A percentile compares a stretch with the other conserved stretches of the same genome.
These are phyloP conservation scores for Quercus phellos DNA, from an alignment of 331 rosid genomes.

Conservation along the genomic window DNA sequence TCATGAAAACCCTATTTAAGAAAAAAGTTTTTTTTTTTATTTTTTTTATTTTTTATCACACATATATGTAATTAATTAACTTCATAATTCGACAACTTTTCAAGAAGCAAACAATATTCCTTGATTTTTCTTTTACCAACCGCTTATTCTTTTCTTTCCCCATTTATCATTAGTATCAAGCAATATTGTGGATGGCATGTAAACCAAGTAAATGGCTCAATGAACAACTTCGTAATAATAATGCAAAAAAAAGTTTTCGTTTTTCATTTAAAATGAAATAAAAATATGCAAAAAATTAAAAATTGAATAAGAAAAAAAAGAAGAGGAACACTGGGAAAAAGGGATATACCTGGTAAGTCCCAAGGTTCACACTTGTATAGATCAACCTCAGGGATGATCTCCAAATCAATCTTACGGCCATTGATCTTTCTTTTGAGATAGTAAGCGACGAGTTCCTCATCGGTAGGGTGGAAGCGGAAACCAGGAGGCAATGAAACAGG, in stretches of 20 bases:
- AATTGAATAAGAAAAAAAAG: background rate
- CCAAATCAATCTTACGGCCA: slow-evolving; percentile 79
- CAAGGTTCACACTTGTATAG: slow-evolving; percentile 98
- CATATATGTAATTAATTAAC: background rate
- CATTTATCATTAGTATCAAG: background rate
- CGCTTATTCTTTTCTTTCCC: background rate
- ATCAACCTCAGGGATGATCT: slow-evolving; percentile 95
- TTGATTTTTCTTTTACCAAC: background rate
- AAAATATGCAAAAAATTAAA: background rate
- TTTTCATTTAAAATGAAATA: background rate
- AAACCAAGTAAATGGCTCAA: background rate
- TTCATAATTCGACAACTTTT: background rate
- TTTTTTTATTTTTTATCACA: background rate
- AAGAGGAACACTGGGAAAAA: background rate
- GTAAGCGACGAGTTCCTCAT: slow-evolving; percentile 87
- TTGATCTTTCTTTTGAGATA: slow-evolving; percentile 92
- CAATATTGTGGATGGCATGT: background rate
- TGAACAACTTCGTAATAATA: background rate
- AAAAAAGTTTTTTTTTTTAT: background rate
- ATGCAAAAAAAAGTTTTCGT: background rate
- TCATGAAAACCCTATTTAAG: background rate
- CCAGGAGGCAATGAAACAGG: slow-evolving; percentile 99
- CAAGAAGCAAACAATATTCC: background rate
- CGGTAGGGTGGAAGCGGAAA: slow-evolving; percentile 94
- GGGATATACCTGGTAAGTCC: slow-evolving; percentile 80